phyloP scores from a whole-genome alignment of 176 grass and related monocot species.

The Zoysia japonica region DNA sequence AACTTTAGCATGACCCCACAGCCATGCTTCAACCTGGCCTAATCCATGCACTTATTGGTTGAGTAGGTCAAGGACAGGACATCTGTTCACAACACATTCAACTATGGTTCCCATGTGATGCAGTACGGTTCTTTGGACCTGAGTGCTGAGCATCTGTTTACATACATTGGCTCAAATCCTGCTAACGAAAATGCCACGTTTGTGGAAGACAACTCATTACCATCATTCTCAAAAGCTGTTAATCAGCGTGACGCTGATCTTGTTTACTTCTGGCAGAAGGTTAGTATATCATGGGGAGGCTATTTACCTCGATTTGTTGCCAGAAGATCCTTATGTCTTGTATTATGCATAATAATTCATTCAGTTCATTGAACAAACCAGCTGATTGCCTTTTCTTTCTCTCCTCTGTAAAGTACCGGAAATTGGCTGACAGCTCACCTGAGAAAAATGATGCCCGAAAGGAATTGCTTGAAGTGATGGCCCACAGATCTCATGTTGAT shows the following conservation, averaged over 20 bases:
- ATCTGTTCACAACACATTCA: constrained; percentile 52
- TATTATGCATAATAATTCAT: constrained; percentile 15
- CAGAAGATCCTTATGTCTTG: background rate
- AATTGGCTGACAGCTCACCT: constrained; percentile 53
- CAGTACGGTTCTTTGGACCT: constrained; percentile 77
- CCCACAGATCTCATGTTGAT: constrained; percentile 86
- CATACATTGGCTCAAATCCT: constrained; percentile 89
- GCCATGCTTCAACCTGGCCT: constrained; percentile 4
- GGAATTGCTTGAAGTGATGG: constrained; percentile 82
- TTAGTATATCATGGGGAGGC: constrained; percentile 19
- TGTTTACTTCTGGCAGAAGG: constrained; percentile 97
- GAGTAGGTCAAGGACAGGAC: constrained; percentile 82
- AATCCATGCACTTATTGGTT: constrained; percentile 34
- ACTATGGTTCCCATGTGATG: constrained; percentile 90
- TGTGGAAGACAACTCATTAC: constrained; percentile 71
- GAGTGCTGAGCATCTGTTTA: constrained; percentile 57
- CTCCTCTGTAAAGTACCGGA: constrained; percentile 58
- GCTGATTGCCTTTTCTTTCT: constrained; percentile 41
- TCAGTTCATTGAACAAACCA: constrained; percentile 18
- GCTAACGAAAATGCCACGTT: constrained; percentile 72
- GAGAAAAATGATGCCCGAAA: constrained; percentile 73
- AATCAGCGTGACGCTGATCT: constrained; percentile 97
- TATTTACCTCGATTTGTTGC: constrained; percentile 4
- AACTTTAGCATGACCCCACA: background rate
- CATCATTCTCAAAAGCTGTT: constrained; percentile 53